Base-by-base conservation (phyloP, 352 stramenopile species). In the Phytophthora brassicae region DNA sequence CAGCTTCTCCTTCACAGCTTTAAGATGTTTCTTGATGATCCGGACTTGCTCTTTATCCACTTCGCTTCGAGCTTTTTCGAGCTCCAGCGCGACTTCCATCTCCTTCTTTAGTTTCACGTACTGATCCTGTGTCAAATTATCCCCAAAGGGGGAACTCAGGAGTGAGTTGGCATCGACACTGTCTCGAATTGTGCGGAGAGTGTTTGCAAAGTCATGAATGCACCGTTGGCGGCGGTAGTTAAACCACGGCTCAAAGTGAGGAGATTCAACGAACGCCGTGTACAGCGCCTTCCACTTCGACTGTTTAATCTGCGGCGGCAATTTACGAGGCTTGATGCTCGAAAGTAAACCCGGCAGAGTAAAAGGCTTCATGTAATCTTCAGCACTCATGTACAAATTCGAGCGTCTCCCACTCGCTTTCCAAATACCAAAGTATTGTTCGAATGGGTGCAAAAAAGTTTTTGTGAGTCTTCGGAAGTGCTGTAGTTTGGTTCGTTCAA, bases 401-500 rank as follows among this genome's bases (percentile, higher is more conserved):
- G 84, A 81, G 0, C 74, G 75, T 5, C 70, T 70, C 39, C 70
- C 78, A 20, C 72, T 84, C 39, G 70, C 38, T 52, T 85, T 89
- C 81, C 81, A 94, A 38, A 96, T 82, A 14, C 85, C 83, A 57
- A 96, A 94, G 52, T 90, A 95, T 35, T 88, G 77, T 59, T 95
- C 82, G 45, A 96, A 94, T 13, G 88, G 88, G n/a, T 81, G 72
- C n/a, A 96, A 64, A 41, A 96, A 95, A 5, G 72, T 66, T 58
- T 91, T 87, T 2, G 88, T 95, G 11, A 96, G 75, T 62, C 89
- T 81, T 35, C 81, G 73, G 50, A 96, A 96, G 60, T 96, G 86
- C 84, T 94, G 60, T 39, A 26, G 38, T 44, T 13, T 20, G 17
- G 13, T 7, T 44, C 3, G 38, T 6, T 9, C 17, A 23, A 14